Conservation (phyloP, 768 basidiomycete species). For the Podaxis mareebaensis region DNA sequence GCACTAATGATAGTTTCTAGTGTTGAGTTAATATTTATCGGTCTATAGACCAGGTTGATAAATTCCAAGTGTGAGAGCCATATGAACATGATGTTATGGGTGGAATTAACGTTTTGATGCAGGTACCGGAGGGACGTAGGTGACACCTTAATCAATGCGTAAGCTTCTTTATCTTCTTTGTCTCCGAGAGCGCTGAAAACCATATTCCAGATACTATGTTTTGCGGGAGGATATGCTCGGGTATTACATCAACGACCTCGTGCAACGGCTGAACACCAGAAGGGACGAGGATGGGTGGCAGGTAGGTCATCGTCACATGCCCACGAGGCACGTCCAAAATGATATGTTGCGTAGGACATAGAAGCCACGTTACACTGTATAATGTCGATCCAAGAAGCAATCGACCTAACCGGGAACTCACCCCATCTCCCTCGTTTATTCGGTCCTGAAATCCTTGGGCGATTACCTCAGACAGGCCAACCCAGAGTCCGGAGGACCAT, state of each 20-base stretch:
- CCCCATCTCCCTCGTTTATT: conserved; percentile 68
- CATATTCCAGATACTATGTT: conserved; percentile 71
- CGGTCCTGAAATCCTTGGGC: conserved; percentile 66
- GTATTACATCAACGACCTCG: conserved; percentile 64
- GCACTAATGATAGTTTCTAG: conserved; percentile 18
- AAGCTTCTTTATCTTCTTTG: conserved; percentile 27
- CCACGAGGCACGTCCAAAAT: background rate
- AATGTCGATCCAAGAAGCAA: conserved; percentile 84
- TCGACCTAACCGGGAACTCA: conserved; percentile 48
- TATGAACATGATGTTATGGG: background rate
- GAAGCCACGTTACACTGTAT: conserved; percentile 88
- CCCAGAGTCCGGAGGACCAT: conserved; percentile 73
- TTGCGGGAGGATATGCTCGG: conserved; percentile 82
- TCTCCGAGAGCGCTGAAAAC: conserved; percentile 1
- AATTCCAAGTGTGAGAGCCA: conserved; percentile 70
- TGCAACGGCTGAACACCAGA: conserved; percentile 48
- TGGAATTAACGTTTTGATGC: background rate
- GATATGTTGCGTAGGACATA: conserved; percentile 54
- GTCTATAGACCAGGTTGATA: conserved; percentile 71
- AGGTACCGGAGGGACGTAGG: conserved; percentile 87
- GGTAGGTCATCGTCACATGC: conserved; percentile 39
- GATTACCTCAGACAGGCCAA: conserved; percentile 63
- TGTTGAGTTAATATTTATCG: conserved; percentile 14
- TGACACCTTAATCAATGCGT: conserved; percentile 89
- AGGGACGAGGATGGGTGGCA: conserved; percentile 67